Evolutionary conservation across 2,329 filamentous ascomycete genomes (phyloP).

Genomic region (Fusarium sp.): DNA sequence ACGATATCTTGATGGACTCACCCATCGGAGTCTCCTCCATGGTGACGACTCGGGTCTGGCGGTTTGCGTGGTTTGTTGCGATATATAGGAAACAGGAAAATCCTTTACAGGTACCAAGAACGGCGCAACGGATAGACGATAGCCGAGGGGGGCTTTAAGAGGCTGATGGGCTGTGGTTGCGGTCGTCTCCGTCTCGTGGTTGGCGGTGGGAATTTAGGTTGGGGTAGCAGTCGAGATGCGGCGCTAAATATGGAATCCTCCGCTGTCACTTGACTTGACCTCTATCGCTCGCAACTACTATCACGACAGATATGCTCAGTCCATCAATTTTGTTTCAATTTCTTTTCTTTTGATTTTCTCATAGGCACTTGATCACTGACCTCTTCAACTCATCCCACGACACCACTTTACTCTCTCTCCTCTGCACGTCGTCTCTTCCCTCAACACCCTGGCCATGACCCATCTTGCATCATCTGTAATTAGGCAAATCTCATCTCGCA

Average conservation of each 20-base stretch:
- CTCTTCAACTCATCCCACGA: not conserved
- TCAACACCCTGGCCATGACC: not conserved
- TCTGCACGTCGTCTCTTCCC: not conserved
- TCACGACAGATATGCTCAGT: not conserved
- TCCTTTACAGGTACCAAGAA: not conserved
- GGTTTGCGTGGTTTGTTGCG: not conserved
- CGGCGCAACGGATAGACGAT: not conserved
- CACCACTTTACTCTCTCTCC: not conserved
- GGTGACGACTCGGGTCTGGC: not conserved
- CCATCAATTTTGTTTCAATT: not conserved
- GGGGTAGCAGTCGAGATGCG: slow-evolving; percentile 8
- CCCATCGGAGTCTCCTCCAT: slow-evolving; percentile 52
- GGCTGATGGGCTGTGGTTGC: not conserved
- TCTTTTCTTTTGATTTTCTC: not conserved
- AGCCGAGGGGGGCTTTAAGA: slow-evolving; percentile 3
- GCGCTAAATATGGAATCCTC: slow-evolving; percentile 28
- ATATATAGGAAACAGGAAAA: not conserved
- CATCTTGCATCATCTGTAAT: slow-evolving; percentile 1
- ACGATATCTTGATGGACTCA: slow-evolving; percentile 53
- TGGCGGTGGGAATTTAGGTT: slow-evolving; percentile 28
- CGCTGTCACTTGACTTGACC: slow-evolving; percentile 42
- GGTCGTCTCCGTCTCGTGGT: slow-evolving; percentile 6
- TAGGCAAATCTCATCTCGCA: not conserved
- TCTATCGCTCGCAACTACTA: slow-evolving; percentile 1
- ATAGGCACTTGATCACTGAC: not conserved